A percentile compares a stretch with the other conserved stretches of the same genome.
Conservation (phyloP, 257 asterid species). For the Handroanthus guayacan region DNA sequence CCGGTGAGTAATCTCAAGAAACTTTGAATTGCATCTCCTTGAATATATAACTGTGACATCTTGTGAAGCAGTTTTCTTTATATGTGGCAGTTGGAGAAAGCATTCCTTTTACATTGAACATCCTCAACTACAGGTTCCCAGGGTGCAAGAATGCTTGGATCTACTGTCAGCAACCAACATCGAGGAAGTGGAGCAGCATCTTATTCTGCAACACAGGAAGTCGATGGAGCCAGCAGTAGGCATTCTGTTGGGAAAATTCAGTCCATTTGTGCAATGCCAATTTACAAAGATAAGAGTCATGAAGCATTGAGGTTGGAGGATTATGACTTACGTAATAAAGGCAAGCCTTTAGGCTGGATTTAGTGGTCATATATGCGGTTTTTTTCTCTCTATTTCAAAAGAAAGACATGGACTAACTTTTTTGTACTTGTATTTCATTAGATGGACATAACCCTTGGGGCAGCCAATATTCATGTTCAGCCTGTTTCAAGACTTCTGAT, state of each 20-base stretch:
- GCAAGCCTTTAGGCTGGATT: conserved; percentile 18
- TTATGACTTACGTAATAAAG: conserved; percentile 30
- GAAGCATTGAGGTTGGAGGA: conserved; percentile 44
- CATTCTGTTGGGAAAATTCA: neutral
- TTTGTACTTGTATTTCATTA: conserved; percentile 24
- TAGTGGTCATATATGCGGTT: neutral
- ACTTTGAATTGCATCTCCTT: neutral
- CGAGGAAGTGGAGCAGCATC: conserved; percentile 29
- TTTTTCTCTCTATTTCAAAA: neutral
- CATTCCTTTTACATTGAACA: neutral
- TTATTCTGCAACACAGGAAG: conserved; percentile 25
- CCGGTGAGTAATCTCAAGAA: conserved; percentile 3
- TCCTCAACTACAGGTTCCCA: conserved; percentile 29
- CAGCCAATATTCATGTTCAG: neutral
- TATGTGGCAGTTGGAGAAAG: neutral
- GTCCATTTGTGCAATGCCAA: conserved; percentile 41
- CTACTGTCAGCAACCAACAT: neutral
- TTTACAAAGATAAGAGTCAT: conserved; percentile 38
- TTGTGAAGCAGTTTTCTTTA: neutral
- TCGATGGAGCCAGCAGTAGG: neutral
- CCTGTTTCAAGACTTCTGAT: conserved; percentile 6
- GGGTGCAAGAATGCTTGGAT: neutral
- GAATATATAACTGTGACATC: neutral
- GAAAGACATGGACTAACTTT: conserved; percentile 11
- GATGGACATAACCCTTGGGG: conserved; percentile 25